Base-by-base conservation (phyloP, 441 rosid species). In the Corymbia citriodora region DNA sequence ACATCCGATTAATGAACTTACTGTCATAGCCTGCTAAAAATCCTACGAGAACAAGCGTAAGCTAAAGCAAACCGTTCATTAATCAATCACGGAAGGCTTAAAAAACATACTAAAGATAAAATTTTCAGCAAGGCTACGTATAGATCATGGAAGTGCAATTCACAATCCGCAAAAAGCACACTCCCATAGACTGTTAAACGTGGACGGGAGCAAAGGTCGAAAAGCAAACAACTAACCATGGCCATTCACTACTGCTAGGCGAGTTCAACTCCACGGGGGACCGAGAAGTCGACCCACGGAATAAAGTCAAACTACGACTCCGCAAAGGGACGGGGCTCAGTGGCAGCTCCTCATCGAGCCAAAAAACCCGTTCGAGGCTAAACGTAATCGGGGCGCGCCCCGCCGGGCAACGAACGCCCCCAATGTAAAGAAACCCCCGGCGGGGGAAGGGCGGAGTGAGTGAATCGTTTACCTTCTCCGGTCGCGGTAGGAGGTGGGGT, bases 401-500 rank as follows among this genome's bases (percentile, higher is more conserved):
- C 45, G 45, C 45, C 45, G 45, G 45, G 45, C 45, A 6, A 40
- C 45, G 45, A 40, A 40, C 45, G 45, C 45, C 21, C 70, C 33
- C 70, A 63, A 63, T 63, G 70, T 7, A 63, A 33, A 12, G 16
- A 61, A 27, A 63, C 11, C 13, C 8, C 33, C 33, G 33, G 31
- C 7, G 14, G 72, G 4, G 15, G 12, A 13, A 2, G 5, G 72
- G 85, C 52, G n/a, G 48, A 74, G 52, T 15, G 10, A 74, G 52
- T 11, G 14, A 68, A 55, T 19, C 50, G 63, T 91, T 91, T 94
- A 98, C 99, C 99, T 96, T 91, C 94, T 94, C 92, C 99, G 96
- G 94, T 96, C 98, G 90, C 98, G 99, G 92, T 97, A 98, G 17
- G 99, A 97, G 40, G 95, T 87, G 89, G 98, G 97, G 93, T 98